A percentile compares a stretch with the other conserved stretches of the same genome.
These are phyloP conservation scores for Komagataella kurtzmanii DNA, from an alignment of 805 yeast species.

Conservation along the genomic window DNA sequence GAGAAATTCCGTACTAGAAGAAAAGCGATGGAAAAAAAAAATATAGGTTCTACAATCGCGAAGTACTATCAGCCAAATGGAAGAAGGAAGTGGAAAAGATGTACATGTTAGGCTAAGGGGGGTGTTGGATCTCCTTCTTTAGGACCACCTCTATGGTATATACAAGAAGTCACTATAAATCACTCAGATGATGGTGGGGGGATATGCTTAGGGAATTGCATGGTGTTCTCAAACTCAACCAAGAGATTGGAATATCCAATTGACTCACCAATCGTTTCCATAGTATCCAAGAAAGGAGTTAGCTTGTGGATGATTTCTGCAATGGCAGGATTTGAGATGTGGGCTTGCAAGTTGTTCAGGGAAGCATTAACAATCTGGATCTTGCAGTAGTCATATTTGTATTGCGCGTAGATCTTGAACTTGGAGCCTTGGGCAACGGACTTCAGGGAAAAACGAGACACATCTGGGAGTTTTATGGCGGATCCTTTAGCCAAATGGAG, in stretches of 20 bases:
- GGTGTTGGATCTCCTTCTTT: background rate
- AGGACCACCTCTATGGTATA: background rate
- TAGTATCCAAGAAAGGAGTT: background rate
- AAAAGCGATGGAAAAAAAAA: background rate
- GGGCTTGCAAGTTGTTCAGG: background rate
- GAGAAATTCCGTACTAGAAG: background rate
- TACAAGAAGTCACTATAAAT: background rate
- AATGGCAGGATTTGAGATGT: background rate
- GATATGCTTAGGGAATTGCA: background rate
- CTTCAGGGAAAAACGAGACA: background rate
- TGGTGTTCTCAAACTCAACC: background rate
- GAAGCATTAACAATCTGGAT: background rate
- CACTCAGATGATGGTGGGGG: background rate
- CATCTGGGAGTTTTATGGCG: background rate
- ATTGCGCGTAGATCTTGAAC: background rate
- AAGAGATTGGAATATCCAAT: background rate
- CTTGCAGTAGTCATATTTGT: background rate
- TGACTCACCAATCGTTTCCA: background rate
- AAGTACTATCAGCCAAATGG: background rate
- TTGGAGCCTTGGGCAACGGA: background rate
- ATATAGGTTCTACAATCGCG: background rate
- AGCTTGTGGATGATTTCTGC: background rate
- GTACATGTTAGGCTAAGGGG: background rate
- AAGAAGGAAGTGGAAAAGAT: background rate
- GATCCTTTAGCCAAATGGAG: background rate